Conservation (phyloP, 1,139 yeast genomes). For the Hemisphaericaspora xylofermentans region DNA sequence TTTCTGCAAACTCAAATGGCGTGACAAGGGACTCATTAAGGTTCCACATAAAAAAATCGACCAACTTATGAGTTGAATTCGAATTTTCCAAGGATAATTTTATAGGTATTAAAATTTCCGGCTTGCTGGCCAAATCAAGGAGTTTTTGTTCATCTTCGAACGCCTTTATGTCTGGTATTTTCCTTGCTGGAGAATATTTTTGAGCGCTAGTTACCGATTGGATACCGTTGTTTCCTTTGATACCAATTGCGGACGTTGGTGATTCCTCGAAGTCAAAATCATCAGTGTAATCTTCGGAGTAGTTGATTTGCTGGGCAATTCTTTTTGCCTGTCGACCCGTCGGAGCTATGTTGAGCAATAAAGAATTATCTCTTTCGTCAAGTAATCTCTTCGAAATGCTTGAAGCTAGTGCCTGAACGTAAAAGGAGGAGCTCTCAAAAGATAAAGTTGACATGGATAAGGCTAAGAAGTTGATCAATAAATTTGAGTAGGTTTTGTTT, state of each 20-base stretch:
- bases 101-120: slow-evolving; percentile 69
- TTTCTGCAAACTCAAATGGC: slow-evolving; percentile 80
- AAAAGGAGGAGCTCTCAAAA: slow-evolving; percentile 25
- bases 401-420: slow-evolving; percentile 76
- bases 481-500: background rate
- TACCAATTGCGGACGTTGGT: slow-evolving; percentile 15
- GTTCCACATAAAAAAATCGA: slow-evolving; percentile 91
- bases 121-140: slow-evolving; percentile 26
- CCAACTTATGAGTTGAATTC: slow-evolving; percentile 55
- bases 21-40: slow-evolving; percentile 73
- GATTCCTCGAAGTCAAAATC: slow-evolving; percentile 75
- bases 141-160: slow-evolving; percentile 27
- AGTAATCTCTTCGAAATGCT: slow-evolving; percentile 45
- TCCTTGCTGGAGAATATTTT: slow-evolving; percentile 36
- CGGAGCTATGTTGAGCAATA: slow-evolving; percentile 67
- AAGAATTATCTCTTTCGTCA: slow-evolving; percentile 53
- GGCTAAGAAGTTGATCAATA: background rate
- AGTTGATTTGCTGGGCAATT: slow-evolving; percentile 69
- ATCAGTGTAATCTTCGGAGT: slow-evolving; percentile 67
- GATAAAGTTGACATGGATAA: slow-evolving; percentile 14
- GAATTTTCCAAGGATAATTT: slow-evolving; percentile 73
- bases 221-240: slow-evolving; percentile 9
- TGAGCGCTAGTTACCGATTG: slow-evolving; percentile 30
- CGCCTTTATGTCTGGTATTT: slow-evolving; percentile 27
- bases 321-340: slow-evolving; percentile 79